A percentile compares a stretch with the other conserved stretches of the same genome.
These are phyloP conservation scores for Bacidia rubella DNA, from an alignment of 495 filamentous ascomycete species.

Conservation along the genomic window DNA sequence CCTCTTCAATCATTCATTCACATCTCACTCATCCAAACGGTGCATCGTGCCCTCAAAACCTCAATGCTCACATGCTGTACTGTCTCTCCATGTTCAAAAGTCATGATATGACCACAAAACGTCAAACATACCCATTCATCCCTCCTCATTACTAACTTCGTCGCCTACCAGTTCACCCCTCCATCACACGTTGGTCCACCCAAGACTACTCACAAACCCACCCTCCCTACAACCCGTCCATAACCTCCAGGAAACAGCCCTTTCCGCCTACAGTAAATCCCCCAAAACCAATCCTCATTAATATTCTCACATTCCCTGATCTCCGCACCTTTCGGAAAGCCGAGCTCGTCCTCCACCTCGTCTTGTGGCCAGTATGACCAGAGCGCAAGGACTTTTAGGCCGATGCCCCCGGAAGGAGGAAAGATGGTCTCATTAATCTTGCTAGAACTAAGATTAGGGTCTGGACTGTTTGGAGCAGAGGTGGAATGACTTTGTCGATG, in stretches of 20 bases:
- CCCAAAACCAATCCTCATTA: slow-evolving; percentile 78
- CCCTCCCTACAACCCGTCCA: slow-evolving; percentile 19
- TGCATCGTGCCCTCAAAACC: too few relatives aligned
- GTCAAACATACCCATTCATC: too few relatives aligned
- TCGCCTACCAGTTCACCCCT: too few relatives aligned
- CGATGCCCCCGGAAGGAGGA: slow-evolving; percentile 58
- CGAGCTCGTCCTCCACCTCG: slow-evolving; percentile 54
- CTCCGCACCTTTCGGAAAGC: slow-evolving; percentile 72
- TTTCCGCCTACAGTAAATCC: slow-evolving; percentile 58
- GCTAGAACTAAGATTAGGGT: slow-evolving; percentile 5
- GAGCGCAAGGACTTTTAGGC: slow-evolving; percentile 42
- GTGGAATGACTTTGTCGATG: not conserved
- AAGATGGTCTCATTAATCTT: slow-evolving; percentile 26
- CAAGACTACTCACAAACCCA: not conserved
- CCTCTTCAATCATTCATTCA: not conserved
- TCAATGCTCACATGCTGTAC: too few relatives aligned
- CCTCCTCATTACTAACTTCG: too few relatives aligned
- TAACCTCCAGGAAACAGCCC: slow-evolving; percentile 68
- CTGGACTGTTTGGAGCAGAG: not conserved
- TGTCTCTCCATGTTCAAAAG: too few relatives aligned
- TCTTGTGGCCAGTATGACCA: slow-evolving; percentile 66
- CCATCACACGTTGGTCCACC: too few relatives aligned
- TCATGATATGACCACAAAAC: too few relatives aligned
- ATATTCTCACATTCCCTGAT: slow-evolving; percentile 67
- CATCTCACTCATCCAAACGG: not conserved